phyloP scores from a whole-genome alignment of 2,329 filamentous ascomycete species.

The Trichoderma sp. region DNA sequence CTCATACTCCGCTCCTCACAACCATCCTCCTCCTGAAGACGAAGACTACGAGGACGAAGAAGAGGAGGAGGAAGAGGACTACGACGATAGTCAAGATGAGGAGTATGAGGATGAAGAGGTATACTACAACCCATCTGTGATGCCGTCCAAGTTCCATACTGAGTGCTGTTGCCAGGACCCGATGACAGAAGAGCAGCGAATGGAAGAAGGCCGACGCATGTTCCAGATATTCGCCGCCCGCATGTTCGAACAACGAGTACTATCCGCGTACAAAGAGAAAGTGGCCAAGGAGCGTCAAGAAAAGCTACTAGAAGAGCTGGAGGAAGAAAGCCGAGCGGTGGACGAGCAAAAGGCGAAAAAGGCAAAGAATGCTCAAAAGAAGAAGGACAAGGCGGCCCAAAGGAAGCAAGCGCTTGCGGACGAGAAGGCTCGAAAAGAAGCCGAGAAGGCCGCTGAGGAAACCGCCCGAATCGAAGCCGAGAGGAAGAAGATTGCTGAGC shows the following conservation, averaged over 20 bases:
- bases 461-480: conserved; percentile 73
- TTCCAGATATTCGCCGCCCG: conserved; percentile 98
- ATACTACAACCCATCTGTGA: conserved; percentile 46
- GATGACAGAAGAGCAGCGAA: conserved; percentile 97
- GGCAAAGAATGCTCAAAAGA: conserved; percentile 89
- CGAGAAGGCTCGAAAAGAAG: conserved; percentile 82
- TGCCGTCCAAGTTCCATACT: conserved; percentile 43
- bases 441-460: conserved; percentile 86
- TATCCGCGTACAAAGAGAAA: conserved; percentile 97
- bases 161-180: conserved; percentile 67
- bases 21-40: conserved; percentile 73
- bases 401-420: conserved; percentile 90
- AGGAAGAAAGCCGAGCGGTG: conserved; percentile 76
- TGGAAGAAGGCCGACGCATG: conserved; percentile 98
- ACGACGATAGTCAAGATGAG: conserved; percentile 61
- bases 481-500: conserved; percentile 75
- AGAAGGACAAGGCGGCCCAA: conserved; percentile 87
- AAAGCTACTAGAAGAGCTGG: conserved; percentile 85
- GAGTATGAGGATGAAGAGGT: conserved; percentile 80
- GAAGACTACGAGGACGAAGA: conserved; percentile 72
- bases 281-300: conserved; percentile 89
- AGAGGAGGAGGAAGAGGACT: conserved; percentile 60
- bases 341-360: conserved; percentile 87
- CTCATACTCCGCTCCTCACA: conserved; percentile 59
- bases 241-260: conserved; percentile 97